These are phyloP conservation scores for Cephaloascus albidus DNA, from an alignment of 805 yeast species.

Conservation along the genomic window DNA sequence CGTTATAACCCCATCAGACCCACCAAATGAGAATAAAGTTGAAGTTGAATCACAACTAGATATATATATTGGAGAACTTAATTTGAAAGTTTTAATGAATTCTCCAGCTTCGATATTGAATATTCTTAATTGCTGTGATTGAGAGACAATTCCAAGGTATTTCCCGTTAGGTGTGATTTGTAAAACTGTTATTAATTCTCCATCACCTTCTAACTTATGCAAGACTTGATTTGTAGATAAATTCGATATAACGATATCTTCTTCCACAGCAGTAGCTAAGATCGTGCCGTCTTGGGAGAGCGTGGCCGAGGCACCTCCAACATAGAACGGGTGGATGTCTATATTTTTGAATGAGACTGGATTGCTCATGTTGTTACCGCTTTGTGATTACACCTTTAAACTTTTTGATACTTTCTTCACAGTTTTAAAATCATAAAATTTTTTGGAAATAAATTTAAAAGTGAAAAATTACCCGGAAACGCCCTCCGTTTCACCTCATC, in stretches of 20 bases:
- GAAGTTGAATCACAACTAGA: slow-evolving; percentile 73
- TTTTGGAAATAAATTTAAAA: too few species aligned
- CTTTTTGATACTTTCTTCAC: too few species aligned
- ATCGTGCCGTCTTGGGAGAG: slow-evolving; percentile 51
- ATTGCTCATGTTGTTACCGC: not conserved
- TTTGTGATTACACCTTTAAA: too few species aligned
- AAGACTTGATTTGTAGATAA: slow-evolving; percentile 46
- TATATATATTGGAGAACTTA: slow-evolving; percentile 77
- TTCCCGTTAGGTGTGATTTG: slow-evolving; percentile 70
- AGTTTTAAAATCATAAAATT: too few species aligned
- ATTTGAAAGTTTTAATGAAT: slow-evolving; percentile 42
- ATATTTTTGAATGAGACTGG: slow-evolving; percentile 22
- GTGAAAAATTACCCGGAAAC: too few species aligned
- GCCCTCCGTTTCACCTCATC: too few species aligned
- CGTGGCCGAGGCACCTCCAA: slow-evolving; percentile 75
- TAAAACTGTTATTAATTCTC: slow-evolving; percentile 67
- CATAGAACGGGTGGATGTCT: slow-evolving; percentile 73
- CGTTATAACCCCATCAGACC: slow-evolving; percentile 85
- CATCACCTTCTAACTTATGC: slow-evolving; percentile 74
- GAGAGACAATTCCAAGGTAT: slow-evolving; percentile 64
- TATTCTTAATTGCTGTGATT: slow-evolving; percentile 73
- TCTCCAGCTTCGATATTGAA: slow-evolving; percentile 35
- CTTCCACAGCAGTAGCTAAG: slow-evolving; percentile 74
- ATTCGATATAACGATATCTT: slow-evolving; percentile 66
- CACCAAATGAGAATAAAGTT: slow-evolving; percentile 85